Percentiles rank a stretch among this genome's conserved stretches.
Conservation (phyloP, 2,329 filamentous ascomycete genomes). For the Cercospora brassicicola region DNA sequence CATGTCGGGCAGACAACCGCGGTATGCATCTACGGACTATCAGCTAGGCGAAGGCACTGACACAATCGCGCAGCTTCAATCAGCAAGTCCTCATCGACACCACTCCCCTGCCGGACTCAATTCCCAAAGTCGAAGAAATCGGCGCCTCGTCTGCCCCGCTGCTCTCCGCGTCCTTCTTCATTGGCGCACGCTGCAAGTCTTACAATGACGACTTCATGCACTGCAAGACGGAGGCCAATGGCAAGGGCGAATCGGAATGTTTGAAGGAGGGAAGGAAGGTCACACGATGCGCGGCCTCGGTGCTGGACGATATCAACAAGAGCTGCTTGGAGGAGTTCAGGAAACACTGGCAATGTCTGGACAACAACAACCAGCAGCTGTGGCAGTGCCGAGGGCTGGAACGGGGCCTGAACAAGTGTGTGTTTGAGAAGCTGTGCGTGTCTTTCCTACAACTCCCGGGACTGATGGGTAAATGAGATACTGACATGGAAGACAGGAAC, state of each 20-base stretch:
- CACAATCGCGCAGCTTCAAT: conserved; percentile 73
- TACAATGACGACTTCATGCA: conserved; percentile 99
- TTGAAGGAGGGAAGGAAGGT: conserved; percentile 95
- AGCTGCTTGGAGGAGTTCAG: conserved; percentile 89
- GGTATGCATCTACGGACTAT: conserved; percentile 46
- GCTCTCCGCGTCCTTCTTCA: conserved; percentile 91
- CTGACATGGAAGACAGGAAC: conserved; percentile 40
- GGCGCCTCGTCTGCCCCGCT: conserved; percentile 90
- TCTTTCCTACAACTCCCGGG: neutral
- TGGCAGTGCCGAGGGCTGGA: conserved; percentile 91
- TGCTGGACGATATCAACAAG: conserved; percentile 96
- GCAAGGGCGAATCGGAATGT: conserved; percentile 88
- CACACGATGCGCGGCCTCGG: conserved; percentile 91
- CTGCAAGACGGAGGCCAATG: conserved; percentile 94
- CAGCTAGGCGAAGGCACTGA: conserved; percentile 15
- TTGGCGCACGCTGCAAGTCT: conserved; percentile 87
- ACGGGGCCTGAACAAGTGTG: conserved; percentile 89
- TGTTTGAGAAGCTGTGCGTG: conserved; percentile 89
- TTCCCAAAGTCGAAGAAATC: conserved; percentile 91
- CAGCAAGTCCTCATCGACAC: conserved; percentile 92
- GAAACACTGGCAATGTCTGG: conserved; percentile 90
- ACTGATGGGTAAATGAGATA: neutral
- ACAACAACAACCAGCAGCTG: conserved; percentile 96
- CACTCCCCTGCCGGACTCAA: conserved; percentile 86
- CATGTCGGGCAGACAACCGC: conserved; percentile 62